Base-by-base conservation (phyloP, 202 grass and related monocot species). In the Zizania palustris region DNA sequence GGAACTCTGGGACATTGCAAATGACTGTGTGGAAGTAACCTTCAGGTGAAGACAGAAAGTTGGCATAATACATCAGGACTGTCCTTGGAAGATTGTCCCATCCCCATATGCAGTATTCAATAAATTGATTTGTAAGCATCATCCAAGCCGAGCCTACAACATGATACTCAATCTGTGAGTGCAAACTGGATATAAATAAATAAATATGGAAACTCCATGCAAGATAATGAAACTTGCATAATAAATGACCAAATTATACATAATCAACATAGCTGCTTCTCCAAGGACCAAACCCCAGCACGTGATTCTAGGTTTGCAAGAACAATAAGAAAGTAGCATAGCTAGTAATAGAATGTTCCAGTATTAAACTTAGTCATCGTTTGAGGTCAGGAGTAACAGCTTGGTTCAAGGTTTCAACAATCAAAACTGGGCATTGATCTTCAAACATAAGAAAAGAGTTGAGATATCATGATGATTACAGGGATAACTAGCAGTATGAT, bases 11-110 rank as follows among this genome's bases (percentile, higher is more conserved):
- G 5, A 91, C 81, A 63, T 99, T 99, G 85, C 96, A 99, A 70
- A 99, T 93, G 36, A 99, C 92, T 1, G 96, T 99, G 76, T 99
- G 96, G 60, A 99, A 99, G 84, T 99, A 99, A 73, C 96, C 92
- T 75, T 99, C 96, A 9, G 96, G 96, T 0, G 96, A 99, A 65
- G 96, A 99, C 63, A 99, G 90, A 63, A 99, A 99, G 67, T 99
- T 99, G 13, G 96, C 92, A 71, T 99, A 96, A 65, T 99, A 99
- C 96, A 99, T 99, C 19, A 99, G 67, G 5, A 96, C 96, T 5
- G 92, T 93, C 78, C 96, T 87, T 2, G 96, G 96, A 63, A 99
- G 89, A 75, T 96, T 99, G 68, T 99, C 96, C 96, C 96, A 99
- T 53, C 96, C 96, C 96, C 96, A 99, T 79, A 99, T 85, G 78